Evolutionary conservation across 2,329 filamentous ascomycete species (phyloP), one percentile per base, ranked within the genome.

Genomic region (Aspergillus fumigatiaffinis): DNA sequence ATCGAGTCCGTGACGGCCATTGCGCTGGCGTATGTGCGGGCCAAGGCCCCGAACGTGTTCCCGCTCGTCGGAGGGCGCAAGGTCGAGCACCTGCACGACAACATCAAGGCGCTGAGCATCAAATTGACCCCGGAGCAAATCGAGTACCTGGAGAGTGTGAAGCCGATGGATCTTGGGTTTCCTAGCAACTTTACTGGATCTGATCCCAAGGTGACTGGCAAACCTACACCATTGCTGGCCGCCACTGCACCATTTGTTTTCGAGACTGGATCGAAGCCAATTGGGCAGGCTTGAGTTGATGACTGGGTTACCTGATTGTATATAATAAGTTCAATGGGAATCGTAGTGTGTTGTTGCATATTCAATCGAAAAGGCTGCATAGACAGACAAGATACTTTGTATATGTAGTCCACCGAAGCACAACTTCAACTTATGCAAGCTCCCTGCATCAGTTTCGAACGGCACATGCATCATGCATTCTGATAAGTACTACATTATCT

Each of bases 21-120:
- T 35, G 88, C 89, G 8, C 73, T 92, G 25, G 88, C 89, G 2
- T 92, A 92, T 67, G 85, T 91, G 14, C 82, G 89, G 80, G 81
- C 85, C 62, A 91, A 91, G 75, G 78, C 86, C 0, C 83, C 87
- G 0, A 85, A 90, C 65, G 86, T 91, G 12, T 90, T 90, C 67
- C 89, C 89, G 1, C 85, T 92, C 44, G 78, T 91, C 4, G 88
- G 89, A 10, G 86, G 87, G 0, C 81, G 88, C 10, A 91, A 86
- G 64, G 71, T 89, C 9, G 84, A 87, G 51, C 88, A 92, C 68
- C 75, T 92, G 44, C 82, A 86, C 67, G 80, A 79, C 56, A 91
- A 91, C 66, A 87, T 91, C 62, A 82, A 87, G 65, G 66, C 64
- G 14, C 51, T 69, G 58, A 63, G 58, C 41, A 65, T 68, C 46